Evolutionary conservation across 441 rosid species (phyloP), one percentile per base, ranked within the genome.

Genomic region (Biscutella auriculata): DNA sequence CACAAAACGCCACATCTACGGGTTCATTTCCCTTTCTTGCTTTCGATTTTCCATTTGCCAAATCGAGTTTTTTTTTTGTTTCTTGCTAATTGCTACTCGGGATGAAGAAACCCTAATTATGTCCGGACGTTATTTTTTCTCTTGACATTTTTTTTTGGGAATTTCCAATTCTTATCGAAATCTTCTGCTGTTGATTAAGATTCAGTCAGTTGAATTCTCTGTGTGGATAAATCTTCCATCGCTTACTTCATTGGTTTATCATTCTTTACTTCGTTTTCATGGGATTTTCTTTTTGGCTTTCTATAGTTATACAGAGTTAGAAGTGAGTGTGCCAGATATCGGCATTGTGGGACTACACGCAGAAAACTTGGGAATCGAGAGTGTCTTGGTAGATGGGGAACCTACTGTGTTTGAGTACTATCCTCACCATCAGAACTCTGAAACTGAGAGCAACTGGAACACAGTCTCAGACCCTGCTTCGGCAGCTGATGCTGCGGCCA

Each of bases 351-450:
- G 95, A 27, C 70, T 92, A 54, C 84, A 84, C 34, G 97, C 97
- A 23, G 97, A 92, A 83, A 88, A 92, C 62, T 77, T 92, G 67
- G 98, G 79, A 33, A 88, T 92, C 0, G 89, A 84, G 76, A 77
- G 76, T 77, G 98, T 92, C 15, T 74, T 80, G 66, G 97, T 88
- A 6, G 98, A 92, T 53, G 98, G 95, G 12, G 97, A 92, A 68
- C 74, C 82, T 21, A 76, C 98, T 7, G 95, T 82, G 58, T 92
- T 82, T 60, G 98, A 92, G 68, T 88, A 86, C 60, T 92, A 92
- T 50, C 98, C 98, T 11, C 84, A 58, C 57, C 80, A 76, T 68
- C 91, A 80, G 48, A 67, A 47, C 46, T 59, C 67, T 14, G 84
- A 84, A 2, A 43, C 54, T 19, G 85, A 78, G 57, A 84, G 74